phyloP scores from a whole-genome alignment of 208 protist species.

The Blastocrithidia nonstop region DNA sequence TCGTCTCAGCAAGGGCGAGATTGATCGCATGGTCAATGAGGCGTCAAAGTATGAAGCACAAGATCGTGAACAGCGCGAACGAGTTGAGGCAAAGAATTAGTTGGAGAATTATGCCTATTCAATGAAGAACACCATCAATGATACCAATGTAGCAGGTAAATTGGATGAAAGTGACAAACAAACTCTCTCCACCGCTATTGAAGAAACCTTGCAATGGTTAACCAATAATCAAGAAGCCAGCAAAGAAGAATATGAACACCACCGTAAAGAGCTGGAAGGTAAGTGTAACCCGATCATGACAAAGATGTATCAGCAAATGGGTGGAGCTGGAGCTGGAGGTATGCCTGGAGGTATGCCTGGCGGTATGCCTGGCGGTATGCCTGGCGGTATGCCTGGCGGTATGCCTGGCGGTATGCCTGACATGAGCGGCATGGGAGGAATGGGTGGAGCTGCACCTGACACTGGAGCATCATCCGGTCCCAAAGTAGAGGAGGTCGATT shows the following conservation, averaged over 20 bases:
- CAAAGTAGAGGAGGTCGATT: conserved; percentile 34
- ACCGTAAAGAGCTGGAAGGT: conserved; percentile 29
- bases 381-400: conserved; percentile 7
- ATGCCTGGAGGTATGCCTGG: conserved; percentile 14
- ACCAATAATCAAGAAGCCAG: conserved; percentile 58
- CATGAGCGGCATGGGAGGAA: conserved; percentile 6
- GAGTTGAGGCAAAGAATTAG: conserved; percentile 74
- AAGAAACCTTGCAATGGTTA: conserved; percentile 65
- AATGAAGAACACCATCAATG: conserved; percentile 59
- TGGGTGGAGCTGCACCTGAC: conserved; percentile 16
- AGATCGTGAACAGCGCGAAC: conserved; percentile 50
- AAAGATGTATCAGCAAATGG: conserved; percentile 70
- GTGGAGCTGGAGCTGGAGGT: conserved; percentile 13
- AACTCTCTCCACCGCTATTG: conserved; percentile 24
- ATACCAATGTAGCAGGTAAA: conserved; percentile 74
- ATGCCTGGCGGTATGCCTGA: conserved; percentile 3
- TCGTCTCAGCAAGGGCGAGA: conserved; percentile 49
- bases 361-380: conserved; percentile 12
- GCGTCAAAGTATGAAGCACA: conserved; percentile 58
- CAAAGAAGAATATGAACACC: conserved; percentile 38
- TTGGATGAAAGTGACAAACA: conserved; percentile 49
- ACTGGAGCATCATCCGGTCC: conserved; percentile 10
- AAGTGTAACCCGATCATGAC: conserved; percentile 78
- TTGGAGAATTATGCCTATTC: conserved; percentile 44
- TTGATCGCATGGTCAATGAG: conserved; percentile 81